phyloP scores from a whole-genome alignment of 139 green algal species.

The Coelastrella sp. region DNA sequence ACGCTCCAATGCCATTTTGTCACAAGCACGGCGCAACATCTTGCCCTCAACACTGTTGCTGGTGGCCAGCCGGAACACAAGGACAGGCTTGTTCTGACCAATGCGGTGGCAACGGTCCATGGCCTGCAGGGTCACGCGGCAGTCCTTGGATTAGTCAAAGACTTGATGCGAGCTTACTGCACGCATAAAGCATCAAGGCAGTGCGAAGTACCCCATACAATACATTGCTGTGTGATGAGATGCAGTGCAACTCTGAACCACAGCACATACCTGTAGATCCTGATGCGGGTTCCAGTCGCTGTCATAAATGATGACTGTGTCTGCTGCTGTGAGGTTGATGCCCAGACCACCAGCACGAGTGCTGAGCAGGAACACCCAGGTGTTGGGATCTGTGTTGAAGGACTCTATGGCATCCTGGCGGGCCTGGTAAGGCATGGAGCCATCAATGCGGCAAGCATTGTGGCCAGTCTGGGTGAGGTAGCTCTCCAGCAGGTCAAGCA shows the following conservation, averaged over 20 bases:
- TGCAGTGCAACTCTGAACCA: too few relatives aligned
- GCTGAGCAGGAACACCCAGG: conserved; percentile 95
- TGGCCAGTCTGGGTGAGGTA: conserved; percentile 92
- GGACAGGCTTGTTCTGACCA: conserved; percentile 95
- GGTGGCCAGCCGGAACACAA: conserved; percentile 96
- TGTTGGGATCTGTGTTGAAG: conserved; percentile 90
- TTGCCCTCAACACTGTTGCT: conserved; percentile 94
- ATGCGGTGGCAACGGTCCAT: conserved; percentile 99
- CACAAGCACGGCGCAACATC: conserved; percentile 90
- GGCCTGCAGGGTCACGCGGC: conserved; percentile 71
- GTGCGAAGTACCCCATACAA: too few relatives aligned
- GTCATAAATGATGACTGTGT: conserved; percentile 98
- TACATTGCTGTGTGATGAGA: too few relatives aligned
- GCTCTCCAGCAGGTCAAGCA: conserved; percentile 96
- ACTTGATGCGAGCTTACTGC: not conserved
- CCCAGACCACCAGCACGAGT: conserved; percentile 97
- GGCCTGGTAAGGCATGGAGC: conserved; percentile 79
- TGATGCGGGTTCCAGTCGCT: conserved; percentile 96
- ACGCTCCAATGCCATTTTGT: conserved; percentile 94
- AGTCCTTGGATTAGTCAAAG: not conserved
- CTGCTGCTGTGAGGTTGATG: conserved; percentile 94
- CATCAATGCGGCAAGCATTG: conserved; percentile 92
- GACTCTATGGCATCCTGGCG: conserved; percentile 72
- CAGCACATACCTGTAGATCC: conserved; percentile 81
- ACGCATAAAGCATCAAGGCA: too few relatives aligned